Base-by-base conservation (phyloP, 148 eudicot species). In the Cornus controversa region DNA sequence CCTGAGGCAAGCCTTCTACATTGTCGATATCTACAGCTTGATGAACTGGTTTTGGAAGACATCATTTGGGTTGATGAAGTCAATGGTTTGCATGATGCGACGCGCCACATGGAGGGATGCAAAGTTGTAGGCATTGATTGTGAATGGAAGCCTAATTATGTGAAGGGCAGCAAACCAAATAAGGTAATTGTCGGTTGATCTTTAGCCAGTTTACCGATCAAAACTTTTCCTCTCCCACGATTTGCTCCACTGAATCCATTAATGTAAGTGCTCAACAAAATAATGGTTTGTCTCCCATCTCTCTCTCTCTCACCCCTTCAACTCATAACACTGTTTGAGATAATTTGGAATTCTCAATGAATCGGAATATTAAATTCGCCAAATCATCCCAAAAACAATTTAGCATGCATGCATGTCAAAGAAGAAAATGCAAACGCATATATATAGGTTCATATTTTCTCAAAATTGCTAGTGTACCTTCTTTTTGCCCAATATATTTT, bases 71-170 rank as follows among this genome's bases (percentile, higher is more conserved):
- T 96, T 85, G 98, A 93, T 80, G 90, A 87, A 24, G 82, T 82
- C 75, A 89, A 83, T 74, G 81, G 88, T 67, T 80, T 96, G 86
- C 82, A 60, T 78, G 82, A 77, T 63, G 97, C 99, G n/a, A 90
- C 91, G 26, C 66, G 83, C 80, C 82, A 90, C 66, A 85, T 96
- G 71, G 96, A 96, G 84, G 86, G 87, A 40, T 93, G 95, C 80
- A 96, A 96, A 85, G 90, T 96, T 69, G 81, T 92, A 60, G 99
- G 99, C 69, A 25, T 96, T 84, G 99, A 96, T 88, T 92, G 98
- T 85, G 99, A 96, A 80, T 96, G 99, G 99, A 96, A 91, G 82
- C 98, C 99, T 77, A 91, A 88, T 79, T 92, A 90, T 80, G 86
- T 80, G 53, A 96, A 96, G 86, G 99, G 99, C 78, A 85, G 89